phyloP scores from a whole-genome alignment of 345 rosid genomes.

The Arabis alpina region DNA sequence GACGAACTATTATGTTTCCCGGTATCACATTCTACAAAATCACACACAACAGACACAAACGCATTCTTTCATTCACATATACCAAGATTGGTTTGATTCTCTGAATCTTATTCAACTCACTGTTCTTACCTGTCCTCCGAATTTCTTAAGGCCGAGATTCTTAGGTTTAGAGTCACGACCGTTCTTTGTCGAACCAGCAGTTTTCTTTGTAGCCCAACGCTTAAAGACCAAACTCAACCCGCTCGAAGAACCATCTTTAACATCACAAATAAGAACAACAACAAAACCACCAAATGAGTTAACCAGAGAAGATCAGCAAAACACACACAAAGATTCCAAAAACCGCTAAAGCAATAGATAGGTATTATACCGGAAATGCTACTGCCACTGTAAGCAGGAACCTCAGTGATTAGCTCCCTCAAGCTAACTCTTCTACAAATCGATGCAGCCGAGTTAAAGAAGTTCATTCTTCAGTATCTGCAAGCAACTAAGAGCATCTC shows the following conservation, averaged over 20 bases:
- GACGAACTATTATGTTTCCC: constrained; percentile 85
- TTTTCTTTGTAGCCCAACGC: constrained; percentile 89
- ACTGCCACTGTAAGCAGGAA: constrained; percentile 50
- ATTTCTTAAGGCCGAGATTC: constrained; percentile 93
- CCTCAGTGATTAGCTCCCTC: constrained; percentile 53
- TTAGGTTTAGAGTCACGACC: constrained; percentile 86
- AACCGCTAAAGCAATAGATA: neutral
- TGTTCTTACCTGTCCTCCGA: constrained; percentile 76
- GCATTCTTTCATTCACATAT: neutral
- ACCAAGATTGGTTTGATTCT: neutral
- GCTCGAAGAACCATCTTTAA: constrained; percentile 56
- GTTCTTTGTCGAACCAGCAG: constrained; percentile 89
- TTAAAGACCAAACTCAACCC: constrained; percentile 71
- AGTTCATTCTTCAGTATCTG: constrained; percentile 40
- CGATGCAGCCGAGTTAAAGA: constrained; percentile 44
- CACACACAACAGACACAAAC: constrained; percentile 16
- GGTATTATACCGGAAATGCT: constrained; percentile 45
- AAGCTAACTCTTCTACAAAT: constrained; percentile 53
- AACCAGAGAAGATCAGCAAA: neutral
- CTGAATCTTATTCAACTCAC: neutral
- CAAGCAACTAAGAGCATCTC: constrained; percentile 3
- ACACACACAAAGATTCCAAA: neutral
- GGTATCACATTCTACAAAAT: constrained; percentile 72
- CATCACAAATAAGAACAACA: neutral
- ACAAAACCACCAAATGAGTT: neutral